phyloP scores from a whole-genome alignment of 306 rosid genomes.

The Acmispon strigosus region DNA sequence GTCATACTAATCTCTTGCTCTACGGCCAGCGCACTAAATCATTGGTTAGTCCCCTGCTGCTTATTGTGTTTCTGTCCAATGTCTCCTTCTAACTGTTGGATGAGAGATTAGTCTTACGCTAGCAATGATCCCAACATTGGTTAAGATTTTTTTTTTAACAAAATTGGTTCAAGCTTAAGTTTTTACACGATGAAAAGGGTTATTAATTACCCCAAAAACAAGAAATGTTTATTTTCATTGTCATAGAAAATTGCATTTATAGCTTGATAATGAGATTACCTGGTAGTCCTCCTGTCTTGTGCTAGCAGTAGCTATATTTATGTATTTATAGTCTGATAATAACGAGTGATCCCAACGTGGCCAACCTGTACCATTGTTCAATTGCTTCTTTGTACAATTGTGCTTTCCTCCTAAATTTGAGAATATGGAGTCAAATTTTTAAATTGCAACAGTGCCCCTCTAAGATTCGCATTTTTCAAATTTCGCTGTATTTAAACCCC shows the following conservation, averaged over 20 bases:
- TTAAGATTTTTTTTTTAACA: no score
- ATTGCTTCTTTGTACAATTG: background rate
- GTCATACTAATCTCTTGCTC: no score
- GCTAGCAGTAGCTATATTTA: background rate
- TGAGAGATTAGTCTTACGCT: no score
- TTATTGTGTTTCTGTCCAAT: no score
- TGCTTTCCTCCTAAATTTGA: background rate
- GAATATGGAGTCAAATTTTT: background rate
- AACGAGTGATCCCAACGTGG: slow-evolving; percentile 21
- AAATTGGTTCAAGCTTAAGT: no score
- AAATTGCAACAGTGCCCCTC: slow-evolving; percentile 5
- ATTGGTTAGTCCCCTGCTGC: no score
- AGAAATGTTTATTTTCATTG: background rate
- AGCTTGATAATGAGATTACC: background rate
- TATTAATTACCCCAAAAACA: background rate
- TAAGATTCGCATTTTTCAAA: background rate
- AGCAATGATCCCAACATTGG: no score
- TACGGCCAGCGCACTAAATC: no score
- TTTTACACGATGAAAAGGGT: no score
- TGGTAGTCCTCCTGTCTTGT: background rate
- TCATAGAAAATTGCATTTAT: background rate
- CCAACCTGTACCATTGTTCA: slow-evolving; percentile 22
- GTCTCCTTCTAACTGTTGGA: no score
- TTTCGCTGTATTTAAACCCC: background rate
- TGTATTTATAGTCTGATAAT: background rate